Percentiles rank a stretch among this genome's conserved stretches.
Evolutionary conservation across 2,329 filamentous ascomycete species (phyloP).

Genomic region (Cyphellophora europaea): DNA sequence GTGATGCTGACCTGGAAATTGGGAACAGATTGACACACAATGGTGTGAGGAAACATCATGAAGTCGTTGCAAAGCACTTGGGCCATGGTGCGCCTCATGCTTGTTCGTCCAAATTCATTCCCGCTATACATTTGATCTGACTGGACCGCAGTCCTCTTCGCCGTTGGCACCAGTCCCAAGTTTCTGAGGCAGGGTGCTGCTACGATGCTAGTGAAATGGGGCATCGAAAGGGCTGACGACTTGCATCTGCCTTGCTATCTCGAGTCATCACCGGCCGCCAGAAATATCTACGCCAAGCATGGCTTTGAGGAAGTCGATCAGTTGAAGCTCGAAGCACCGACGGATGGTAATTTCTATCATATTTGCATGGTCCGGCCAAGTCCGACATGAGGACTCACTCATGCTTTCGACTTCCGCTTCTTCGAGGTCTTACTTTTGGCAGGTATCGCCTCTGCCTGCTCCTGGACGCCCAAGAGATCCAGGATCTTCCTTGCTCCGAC

Average conservation of each 20-base stretch:
- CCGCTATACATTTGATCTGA: neutral
- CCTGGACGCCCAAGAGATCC: conserved; percentile 21
- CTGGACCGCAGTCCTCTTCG: conserved; percentile 6
- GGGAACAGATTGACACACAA: conserved; percentile 10
- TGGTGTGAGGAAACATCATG: conserved; percentile 12
- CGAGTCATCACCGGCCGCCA: conserved; percentile 9
- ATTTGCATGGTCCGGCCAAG: neutral
- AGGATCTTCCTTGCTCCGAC: conserved; percentile 38
- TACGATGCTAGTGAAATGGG: conserved; percentile 11
- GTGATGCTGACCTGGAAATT: conserved; percentile 12
- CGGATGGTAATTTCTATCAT: conserved; percentile 4
- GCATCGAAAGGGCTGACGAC: conserved; percentile 13
- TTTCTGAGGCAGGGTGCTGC: conserved; percentile 13
- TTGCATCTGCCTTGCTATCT: conserved; percentile 10
- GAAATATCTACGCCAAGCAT: conserved; percentile 8
- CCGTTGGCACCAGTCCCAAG: conserved; percentile 12
- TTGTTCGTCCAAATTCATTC: conserved; percentile 4
- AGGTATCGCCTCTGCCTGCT: neutral
- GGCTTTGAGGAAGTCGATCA: conserved; percentile 12
- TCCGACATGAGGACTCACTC: too few relatives aligned
- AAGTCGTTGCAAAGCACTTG: conserved; percentile 10
- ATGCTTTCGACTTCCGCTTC: conserved; percentile 4
- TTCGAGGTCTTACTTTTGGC: conserved; percentile 5
- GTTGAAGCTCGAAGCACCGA: conserved; percentile 9
- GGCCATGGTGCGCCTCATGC: conserved; percentile 8